Conservation (phyloP, 768 basidiomycete genomes). For the Lactarius sp. region DNA sequence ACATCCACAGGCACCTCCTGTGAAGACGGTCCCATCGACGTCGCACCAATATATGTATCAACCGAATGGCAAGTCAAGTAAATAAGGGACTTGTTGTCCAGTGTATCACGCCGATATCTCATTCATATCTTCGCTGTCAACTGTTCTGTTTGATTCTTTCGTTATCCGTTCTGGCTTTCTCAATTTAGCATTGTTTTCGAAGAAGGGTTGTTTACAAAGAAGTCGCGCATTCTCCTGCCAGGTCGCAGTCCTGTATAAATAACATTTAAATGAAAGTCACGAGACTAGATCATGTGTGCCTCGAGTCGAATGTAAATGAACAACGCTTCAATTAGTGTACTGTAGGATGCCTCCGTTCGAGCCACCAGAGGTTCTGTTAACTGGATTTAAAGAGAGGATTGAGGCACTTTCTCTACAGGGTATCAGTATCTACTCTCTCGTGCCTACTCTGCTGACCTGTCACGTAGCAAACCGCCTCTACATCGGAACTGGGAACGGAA, state of each 20-base stretch:
- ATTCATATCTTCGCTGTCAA: conserved; percentile 2
- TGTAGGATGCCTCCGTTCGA: conserved; percentile 24
- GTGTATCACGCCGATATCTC: neutral
- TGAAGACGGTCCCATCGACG: conserved; percentile 11
- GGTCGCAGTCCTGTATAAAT: neutral
- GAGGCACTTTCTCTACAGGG: conserved; percentile 23
- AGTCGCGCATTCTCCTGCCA: neutral
- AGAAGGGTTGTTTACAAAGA: neutral
- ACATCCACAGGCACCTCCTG: conserved; percentile 8
- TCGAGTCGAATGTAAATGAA: neutral
- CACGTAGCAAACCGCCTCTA: conserved; percentile 51
- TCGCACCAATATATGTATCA: conserved; percentile 25
- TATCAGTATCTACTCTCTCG: neutral
- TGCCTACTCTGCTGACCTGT: neutral
- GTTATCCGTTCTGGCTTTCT: conserved; percentile 1
- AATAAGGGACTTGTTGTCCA: conserved; percentile 1
- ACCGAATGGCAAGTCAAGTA: conserved; percentile 23
- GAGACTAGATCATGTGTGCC: conserved; percentile 7
- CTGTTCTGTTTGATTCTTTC: conserved; percentile 9
- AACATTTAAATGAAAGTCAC: neutral
- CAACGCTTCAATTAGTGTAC: too few species aligned
- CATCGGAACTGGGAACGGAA: conserved; percentile 55
- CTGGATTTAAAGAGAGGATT: conserved; percentile 23
- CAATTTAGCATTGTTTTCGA: neutral
- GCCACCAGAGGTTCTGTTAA: conserved; percentile 14